Conservation (phyloP, 495 filamentous ascomycete species). For the Podospora anserina region DNA sequence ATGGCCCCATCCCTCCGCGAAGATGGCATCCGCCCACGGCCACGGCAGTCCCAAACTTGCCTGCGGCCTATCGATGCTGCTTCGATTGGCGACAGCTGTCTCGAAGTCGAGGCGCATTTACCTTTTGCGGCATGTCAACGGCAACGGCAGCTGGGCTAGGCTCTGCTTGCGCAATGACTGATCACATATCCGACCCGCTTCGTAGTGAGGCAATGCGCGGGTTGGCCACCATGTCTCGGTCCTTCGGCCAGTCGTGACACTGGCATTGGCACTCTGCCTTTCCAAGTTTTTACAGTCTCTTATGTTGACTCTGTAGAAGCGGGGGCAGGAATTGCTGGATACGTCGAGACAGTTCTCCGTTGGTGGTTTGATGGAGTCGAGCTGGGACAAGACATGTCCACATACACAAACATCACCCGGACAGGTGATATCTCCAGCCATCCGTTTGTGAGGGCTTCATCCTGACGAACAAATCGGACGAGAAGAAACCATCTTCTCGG, state of each 20-base stretch:
- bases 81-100: background rate
- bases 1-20: background rate
- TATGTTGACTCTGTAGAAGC: background rate
- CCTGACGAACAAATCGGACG: background rate
- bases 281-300: background rate
- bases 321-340: background rate
- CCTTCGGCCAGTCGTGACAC: slow-evolving; percentile 5
- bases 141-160: background rate
- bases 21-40: background rate
- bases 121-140: background rate
- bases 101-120: background rate
- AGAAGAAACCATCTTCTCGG: background rate
- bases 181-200: background rate
- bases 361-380: background rate
- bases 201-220: background rate
- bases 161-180: background rate
- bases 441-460: background rate
- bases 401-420: background rate
- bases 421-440: background rate
- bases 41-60: background rate
- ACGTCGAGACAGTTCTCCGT: background rate
- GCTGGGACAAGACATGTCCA: background rate
- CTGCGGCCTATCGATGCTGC: background rate
- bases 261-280: slow-evolving; percentile 3
- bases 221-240: background rate